phyloP scores from a whole-genome alignment of 2,329 filamentous ascomycete genomes.

The Pezicula rhizophila region DNA sequence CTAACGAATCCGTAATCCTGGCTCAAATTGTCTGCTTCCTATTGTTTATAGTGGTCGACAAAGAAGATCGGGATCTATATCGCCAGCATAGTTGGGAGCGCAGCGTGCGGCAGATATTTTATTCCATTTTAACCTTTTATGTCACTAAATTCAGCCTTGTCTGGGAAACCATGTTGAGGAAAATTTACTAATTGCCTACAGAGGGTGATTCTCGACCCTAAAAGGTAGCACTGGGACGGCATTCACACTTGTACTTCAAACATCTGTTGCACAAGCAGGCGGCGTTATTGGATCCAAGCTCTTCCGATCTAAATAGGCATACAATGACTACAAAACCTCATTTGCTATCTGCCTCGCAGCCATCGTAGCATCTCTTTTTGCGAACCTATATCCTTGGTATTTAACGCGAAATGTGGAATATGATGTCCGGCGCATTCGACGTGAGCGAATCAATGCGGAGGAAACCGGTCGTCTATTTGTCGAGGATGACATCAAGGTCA shows the following conservation, averaged over 20 bases:
- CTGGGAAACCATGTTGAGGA: too few species aligned
- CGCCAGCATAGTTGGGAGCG: too few species aligned
- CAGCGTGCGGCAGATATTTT: too few species aligned
- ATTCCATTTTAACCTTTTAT: too few species aligned
- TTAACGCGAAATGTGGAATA: constrained; percentile 34
- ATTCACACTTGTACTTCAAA: constrained; percentile 37
- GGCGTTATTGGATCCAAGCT: constrained; percentile 38
- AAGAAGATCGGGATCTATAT: too few species aligned
- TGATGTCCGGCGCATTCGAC: constrained; percentile 29
- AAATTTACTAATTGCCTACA: background rate
- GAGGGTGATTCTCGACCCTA: constrained; percentile 34
- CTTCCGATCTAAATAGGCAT: constrained; percentile 35
- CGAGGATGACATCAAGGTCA: constrained; percentile 24
- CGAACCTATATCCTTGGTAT: constrained; percentile 35
- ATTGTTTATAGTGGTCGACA: too few species aligned
- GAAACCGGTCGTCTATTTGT: constrained; percentile 22
- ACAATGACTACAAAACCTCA: constrained; percentile 32
- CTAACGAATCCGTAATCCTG: too few species aligned
- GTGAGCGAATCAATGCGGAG: constrained; percentile 24
- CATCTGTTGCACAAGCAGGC: constrained; percentile 37
- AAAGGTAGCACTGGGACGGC: constrained; percentile 37
- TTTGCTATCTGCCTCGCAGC: constrained; percentile 32
- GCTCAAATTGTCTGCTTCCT: too few species aligned
- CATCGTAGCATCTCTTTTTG: constrained; percentile 30
- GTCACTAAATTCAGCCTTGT: too few species aligned